Evolutionary conservation across 192 early-diverging fungal species (phyloP), one percentile per base, ranked within the genome.

Genomic region (Coemansia sp.): DNA sequence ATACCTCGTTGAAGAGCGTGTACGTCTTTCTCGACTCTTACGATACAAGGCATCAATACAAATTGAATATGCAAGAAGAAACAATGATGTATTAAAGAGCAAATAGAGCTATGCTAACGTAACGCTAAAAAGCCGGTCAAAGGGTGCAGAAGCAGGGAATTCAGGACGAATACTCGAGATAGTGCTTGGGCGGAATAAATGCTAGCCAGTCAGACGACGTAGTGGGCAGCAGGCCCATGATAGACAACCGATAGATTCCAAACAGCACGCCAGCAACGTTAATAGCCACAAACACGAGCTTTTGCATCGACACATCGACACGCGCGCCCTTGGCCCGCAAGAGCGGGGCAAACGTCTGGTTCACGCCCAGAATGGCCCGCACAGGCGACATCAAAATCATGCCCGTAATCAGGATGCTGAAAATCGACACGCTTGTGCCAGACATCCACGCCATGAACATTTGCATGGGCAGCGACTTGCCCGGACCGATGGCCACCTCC

Each of bases 401-500:
- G 12, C 87, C 94, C 4, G 93, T 95, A 35, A 98, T 90, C 74
- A 98, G 87, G 26, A 99, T 94, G 38, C 86, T 90, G 64, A 95
- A 99, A 57, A 98, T 97, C 65, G 97, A 95, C 35, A 99, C 91
- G 54, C 86, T 71, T 72, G 92, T 98, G 59, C 98, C 98, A 22
- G 90, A 92, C 98, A 99, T 99, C 84, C 92, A 98, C 25, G 98
- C 86, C 98, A 99, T 99, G 69, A 99, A 89, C 19, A 84, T 92
- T 52, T 98, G 92, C 96, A 99, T 98, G 1, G 97, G 97, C 22
- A 97, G 87, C 31, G 88, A 88, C 72, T 98, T 98, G 52, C 88
- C 93, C 5, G 92, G 92, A 1, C 82, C 88, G 45, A 96, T 78
- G 5, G 96, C 95, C 25, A 89, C 87, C 68, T 99, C 97, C 94